These are phyloP conservation scores for Alternaria sp. DNA, from an alignment of 2,329 filamentous ascomycete genomes.

Conservation along the genomic window DNA sequence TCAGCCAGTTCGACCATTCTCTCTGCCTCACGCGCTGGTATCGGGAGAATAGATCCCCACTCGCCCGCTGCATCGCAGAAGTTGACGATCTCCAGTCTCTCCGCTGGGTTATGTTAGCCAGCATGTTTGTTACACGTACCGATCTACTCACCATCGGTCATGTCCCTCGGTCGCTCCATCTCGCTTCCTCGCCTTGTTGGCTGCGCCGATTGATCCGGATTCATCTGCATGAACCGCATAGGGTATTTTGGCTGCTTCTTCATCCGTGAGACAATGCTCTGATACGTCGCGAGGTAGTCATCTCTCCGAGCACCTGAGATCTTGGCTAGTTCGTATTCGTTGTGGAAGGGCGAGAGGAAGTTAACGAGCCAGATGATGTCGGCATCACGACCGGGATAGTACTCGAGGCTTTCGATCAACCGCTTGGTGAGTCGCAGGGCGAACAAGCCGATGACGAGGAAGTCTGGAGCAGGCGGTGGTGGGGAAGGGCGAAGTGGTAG, in stretches of 20 bases:
- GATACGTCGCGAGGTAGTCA: constrained; percentile 24
- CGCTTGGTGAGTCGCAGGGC: constrained; percentile 26
- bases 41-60: constrained; percentile 34
- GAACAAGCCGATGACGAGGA: constrained; percentile 36
- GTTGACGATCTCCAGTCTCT: constrained; percentile 25
- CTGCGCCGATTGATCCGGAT: constrained; percentile 15
- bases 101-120: constrained; percentile 1
- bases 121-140: accelerated
- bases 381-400: constrained; percentile 15
- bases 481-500: background rate
- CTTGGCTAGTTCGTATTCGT: constrained; percentile 23
- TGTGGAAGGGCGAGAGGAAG: constrained; percentile 24
- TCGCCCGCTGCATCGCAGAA: constrained; percentile 36
- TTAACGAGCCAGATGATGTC: constrained; percentile 29
- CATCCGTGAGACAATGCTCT: constrained; percentile 25
- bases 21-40: constrained; percentile 25
- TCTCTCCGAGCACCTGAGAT: constrained; percentile 18
- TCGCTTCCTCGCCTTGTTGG: background rate
- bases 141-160: constrained; percentile 25
- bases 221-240: constrained; percentile 29
- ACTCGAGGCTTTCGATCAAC: constrained; percentile 22
- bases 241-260: constrained; percentile 31
- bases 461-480: constrained; percentile 6
- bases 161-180: background rate
- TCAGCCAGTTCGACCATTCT: constrained; percentile 28